Evolutionary conservation across 495 filamentous ascomycete species (phyloP).

Genomic region (Cairneyella variabilis): DNA sequence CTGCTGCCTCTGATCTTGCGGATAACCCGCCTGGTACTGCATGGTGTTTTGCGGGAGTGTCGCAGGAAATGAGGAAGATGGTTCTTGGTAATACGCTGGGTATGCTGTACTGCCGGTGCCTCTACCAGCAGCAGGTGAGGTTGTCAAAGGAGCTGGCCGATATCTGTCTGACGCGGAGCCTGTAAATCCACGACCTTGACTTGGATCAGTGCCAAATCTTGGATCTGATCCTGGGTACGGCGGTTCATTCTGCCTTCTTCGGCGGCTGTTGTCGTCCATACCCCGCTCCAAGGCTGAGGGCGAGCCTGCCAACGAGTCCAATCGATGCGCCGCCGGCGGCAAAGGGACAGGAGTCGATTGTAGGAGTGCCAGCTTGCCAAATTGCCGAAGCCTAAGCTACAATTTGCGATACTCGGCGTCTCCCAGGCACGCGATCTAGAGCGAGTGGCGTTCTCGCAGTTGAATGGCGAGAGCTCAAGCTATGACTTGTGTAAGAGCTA

Average conservation of each 20-base stretch:
- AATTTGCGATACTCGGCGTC: not conserved
- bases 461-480: not conserved
- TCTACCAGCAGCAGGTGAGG: slow-evolving; percentile 30
- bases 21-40: slow-evolving; percentile 52
- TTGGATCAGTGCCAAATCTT: slow-evolving; percentile 38
- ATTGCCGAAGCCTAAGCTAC: slow-evolving; percentile 2
- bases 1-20: slow-evolving; percentile 45
- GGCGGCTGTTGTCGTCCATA: slow-evolving; percentile 65
- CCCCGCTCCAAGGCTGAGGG: slow-evolving; percentile 43
- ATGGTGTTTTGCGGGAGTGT: slow-evolving; percentile 44
- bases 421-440: not conserved
- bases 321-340: slow-evolving; percentile 54
- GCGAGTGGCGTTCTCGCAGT: not conserved
- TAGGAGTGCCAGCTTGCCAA: slow-evolving; percentile 53
- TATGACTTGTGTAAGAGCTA: slow-evolving; percentile 1
- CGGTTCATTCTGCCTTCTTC: slow-evolving; percentile 68
- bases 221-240: slow-evolving; percentile 37
- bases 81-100: slow-evolving; percentile 53
- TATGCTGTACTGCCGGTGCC: slow-evolving; percentile 42
- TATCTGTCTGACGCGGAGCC: slow-evolving; percentile 42
- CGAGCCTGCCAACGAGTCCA: slow-evolving; percentile 36
- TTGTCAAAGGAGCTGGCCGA: slow-evolving; percentile 40
- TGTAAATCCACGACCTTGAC: slow-evolving; percentile 38
- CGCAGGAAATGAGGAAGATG: slow-evolving; percentile 43
- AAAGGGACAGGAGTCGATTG: slow-evolving; percentile 55